Base-by-base conservation (phyloP, 345 rosid genomes). In the Salix caprea region DNA sequence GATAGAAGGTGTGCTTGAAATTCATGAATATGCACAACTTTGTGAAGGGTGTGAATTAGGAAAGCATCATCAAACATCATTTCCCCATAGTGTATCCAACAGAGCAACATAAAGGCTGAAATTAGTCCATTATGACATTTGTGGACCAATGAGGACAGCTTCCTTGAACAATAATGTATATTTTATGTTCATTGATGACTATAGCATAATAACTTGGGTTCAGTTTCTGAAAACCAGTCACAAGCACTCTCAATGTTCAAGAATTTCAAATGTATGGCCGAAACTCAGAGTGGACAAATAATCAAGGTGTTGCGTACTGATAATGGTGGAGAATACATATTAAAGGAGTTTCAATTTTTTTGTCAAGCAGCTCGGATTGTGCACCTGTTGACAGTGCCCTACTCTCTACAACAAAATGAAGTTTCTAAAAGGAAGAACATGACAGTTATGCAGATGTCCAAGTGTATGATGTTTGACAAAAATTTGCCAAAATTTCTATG, bases 181-280 rank as follows among this genome's bases (percentile, higher is more conserved):
- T 12, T 72, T 78, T 21, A 8, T 72, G 0, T 78, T 78, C 7
- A 40, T 72, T 34, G 73, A 73, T 78, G 73, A 72, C 5, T 48
- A 3, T 0, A 42, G 14, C 0, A 32, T 39, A 36, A 42, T 71
- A 26, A 14, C 7, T 14, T 70, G 46, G 74, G 52, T 76, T 2
- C 23, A 69, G 8, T 69, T 76, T 15, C 1, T 77, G 28, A 42
- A 32, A 13, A 3, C 1, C 2, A 70, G 26, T 70, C 62, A 18
- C 1, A 76, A 26, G 74, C 64, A 0, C 12, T 70, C 15, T 4
- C 2, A 0, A 56, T 7, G 1, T 76, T 76, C 6, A 39, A 11
- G 16, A 56, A 39, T 0, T 69, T 69, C 0, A 76, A 76, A 14
- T 4, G 1, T 0, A 1, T 23, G 23, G 68, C 4, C 0, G 28